phyloP scores from a whole-genome alignment of 169 alveolate genomes.

The Toxoplasma gondii region DNA sequence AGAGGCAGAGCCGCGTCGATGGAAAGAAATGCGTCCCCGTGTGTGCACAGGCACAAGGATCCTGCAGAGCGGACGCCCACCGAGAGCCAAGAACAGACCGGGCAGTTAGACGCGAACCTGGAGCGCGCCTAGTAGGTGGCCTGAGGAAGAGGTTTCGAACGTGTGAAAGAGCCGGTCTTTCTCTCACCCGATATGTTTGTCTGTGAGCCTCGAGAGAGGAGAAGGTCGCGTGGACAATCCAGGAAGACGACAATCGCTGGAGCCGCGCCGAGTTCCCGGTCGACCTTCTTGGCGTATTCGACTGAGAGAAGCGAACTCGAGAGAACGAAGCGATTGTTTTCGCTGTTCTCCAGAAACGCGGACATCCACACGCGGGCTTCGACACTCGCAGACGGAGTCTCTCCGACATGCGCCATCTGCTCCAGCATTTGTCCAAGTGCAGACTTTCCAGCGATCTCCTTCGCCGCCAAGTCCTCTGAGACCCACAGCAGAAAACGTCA shows the following conservation, averaged over 20 bases:
- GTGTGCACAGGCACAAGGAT: no score
- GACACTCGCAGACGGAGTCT: neutral
- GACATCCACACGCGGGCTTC: neutral
- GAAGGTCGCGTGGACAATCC: neutral
- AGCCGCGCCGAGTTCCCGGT: neutral
- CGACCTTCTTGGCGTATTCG: neutral
- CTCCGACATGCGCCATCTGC: neutral
- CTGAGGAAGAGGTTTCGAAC: no score
- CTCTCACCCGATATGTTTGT: no score
- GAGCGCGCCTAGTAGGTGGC: no score
- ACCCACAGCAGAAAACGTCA: neutral
- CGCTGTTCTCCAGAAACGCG: neutral
- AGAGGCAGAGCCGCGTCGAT: no score
- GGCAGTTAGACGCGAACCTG: no score
- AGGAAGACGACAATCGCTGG: neutral
- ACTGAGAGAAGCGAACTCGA: neutral
- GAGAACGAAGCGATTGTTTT: neutral
- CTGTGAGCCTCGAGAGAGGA: neutral
- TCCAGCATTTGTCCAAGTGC: neutral
- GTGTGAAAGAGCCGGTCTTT: no score
- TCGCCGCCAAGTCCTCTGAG: slow-evolving; percentile 6
- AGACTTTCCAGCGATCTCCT: neutral
- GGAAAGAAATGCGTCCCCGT: no score
- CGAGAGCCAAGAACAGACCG: no score
- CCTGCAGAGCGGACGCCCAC: no score